phyloP scores from a whole-genome alignment of 2,329 filamentous ascomycete genomes.

The Parastagonospora nodorum region DNA sequence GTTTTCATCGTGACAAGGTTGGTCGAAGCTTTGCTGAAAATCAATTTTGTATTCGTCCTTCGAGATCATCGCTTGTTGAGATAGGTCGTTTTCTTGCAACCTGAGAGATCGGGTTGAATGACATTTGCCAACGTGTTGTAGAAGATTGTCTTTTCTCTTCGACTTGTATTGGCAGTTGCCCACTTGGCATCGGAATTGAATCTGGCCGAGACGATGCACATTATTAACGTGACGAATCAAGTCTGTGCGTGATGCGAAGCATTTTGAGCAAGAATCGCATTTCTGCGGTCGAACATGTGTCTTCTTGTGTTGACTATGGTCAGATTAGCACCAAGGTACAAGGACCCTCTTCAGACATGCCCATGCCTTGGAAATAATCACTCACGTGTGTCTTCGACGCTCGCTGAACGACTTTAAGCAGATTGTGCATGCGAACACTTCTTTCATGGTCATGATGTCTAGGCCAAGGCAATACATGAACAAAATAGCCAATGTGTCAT shows the following conservation, averaged over 20 bases:
- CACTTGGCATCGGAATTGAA: background rate
- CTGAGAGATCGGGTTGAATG: background rate
- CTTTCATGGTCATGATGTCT: background rate
- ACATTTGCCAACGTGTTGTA: background rate
- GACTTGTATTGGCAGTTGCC: background rate
- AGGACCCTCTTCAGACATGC: too few species aligned
- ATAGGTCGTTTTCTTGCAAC: background rate
- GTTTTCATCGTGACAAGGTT: too few species aligned
- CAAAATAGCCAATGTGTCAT: too few species aligned
- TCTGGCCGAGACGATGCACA: constrained; percentile 9
- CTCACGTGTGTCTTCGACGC: background rate
- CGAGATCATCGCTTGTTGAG: too few species aligned
- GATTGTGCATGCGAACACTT: background rate
- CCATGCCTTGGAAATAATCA: too few species aligned
- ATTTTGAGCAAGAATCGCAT: constrained; percentile 2
- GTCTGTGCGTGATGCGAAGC: constrained; percentile 9
- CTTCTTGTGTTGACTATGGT: constrained; percentile 12
- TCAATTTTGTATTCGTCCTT: too few species aligned
- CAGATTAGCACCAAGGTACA: too few species aligned
- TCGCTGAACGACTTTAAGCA: background rate
- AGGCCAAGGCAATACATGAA: too few species aligned
- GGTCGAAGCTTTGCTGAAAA: too few species aligned
- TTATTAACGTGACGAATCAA: constrained; percentile 6
- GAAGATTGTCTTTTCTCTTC: constrained; percentile 14
- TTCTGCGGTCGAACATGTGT: constrained; percentile 8